phyloP scores from a whole-genome alignment of 129 eudicot species.

The Daucus carota region DH1_v3.0 NC_030385.2:34820501-34821000 shows the following conservation, averaged over 20 bases:
- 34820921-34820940: not conserved
- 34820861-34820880: conserved; percentile 27
- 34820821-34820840: no score
- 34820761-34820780: not conserved
- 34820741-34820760: not conserved
- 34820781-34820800: not conserved
- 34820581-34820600: not conserved
- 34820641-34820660: not conserved
- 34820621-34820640: not conserved
- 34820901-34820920: conserved; percentile 13
- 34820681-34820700: not conserved
- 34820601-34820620: not conserved
- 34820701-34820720: not conserved
- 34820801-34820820: not conserved
- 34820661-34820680: not conserved
- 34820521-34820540: no score
- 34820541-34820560: not conserved
- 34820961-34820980: not conserved
- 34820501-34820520: no score
- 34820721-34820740: not conserved
- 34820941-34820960: not conserved
- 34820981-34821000: conserved; percentile 41
- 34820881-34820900: conserved; percentile 66
- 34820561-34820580: not conserved
- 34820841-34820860: not conserved